Evolutionary conservation across 2,329 filamentous ascomycete genomes (phyloP).

Genomic region (Massarina eburnea): DNA sequence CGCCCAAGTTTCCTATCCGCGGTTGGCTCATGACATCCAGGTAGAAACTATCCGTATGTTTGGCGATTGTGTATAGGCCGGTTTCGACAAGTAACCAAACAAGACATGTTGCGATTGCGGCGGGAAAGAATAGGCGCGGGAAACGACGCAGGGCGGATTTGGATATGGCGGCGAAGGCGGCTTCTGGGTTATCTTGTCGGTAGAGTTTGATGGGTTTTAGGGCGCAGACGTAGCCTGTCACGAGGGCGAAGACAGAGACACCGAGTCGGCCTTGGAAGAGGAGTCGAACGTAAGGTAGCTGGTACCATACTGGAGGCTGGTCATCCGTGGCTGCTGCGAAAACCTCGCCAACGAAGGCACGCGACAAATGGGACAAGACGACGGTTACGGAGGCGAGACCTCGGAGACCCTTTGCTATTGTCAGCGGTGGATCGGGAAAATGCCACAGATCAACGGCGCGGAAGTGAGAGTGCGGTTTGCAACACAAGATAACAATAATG

Average conservation of each 20-base stretch:
- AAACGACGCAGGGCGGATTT: conserved; percentile 11
- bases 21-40: conserved; percentile 6
- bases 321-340: conserved; percentile 7
- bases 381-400: conserved; percentile 10
- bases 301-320: conserved; percentile 3
- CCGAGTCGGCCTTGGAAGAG: conserved; percentile 9
- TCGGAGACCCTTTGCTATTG: conserved; percentile 5
- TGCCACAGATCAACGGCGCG: too few species aligned
- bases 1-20: conserved; percentile 5
- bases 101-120: conserved; percentile 4
- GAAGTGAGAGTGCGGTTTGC: background rate
- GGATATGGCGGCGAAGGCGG: conserved; percentile 9
- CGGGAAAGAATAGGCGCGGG: conserved; percentile 8
- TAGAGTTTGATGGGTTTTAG: conserved; percentile 11
- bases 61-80: conserved; percentile 8
- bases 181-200: conserved; percentile 9
- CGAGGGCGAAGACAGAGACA: conserved; percentile 11
- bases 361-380: conserved; percentile 9
- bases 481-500: too few species aligned
- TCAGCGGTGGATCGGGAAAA: too few species aligned
- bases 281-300: conserved; percentile 7
- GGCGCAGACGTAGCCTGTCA: conserved; percentile 12
- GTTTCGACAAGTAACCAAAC: conserved; percentile 8
- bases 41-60: conserved; percentile 7
- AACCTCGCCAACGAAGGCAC: conserved; percentile 7